phyloP scores from a whole-genome alignment of 495 filamentous ascomycete genomes.

The Penicillium coffeae region DNA sequence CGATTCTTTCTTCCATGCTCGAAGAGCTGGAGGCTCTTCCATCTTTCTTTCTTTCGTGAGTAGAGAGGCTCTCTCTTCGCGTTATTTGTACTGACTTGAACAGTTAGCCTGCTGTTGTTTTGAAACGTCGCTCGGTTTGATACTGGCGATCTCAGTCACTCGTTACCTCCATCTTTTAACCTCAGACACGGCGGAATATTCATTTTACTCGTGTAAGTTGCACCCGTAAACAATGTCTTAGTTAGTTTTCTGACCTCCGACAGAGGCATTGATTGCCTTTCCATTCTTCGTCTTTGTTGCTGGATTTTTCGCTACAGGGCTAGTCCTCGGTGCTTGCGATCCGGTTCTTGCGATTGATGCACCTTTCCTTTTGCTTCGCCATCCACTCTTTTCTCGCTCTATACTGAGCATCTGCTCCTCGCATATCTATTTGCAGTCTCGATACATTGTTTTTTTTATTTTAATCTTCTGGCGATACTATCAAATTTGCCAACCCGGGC shows the following conservation, averaged over 20 bases:
- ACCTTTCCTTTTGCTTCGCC: constrained; percentile 9
- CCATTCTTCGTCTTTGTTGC: constrained; percentile 12
- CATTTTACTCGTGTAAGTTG: neutral
- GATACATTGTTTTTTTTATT: no score
- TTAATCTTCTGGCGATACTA: no score
- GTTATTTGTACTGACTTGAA: neutral
- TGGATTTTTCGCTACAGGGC: neutral
- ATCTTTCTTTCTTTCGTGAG: constrained; percentile 2
- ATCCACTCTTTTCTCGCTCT: constrained; percentile 5
- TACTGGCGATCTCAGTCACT: constrained; percentile 19
- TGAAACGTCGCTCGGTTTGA: constrained; percentile 27
- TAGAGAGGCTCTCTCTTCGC: neutral
- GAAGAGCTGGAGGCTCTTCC: constrained; percentile 26
- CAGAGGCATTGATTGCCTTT: constrained; percentile 39
- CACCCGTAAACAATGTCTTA: neutral
- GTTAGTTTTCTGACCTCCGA: constrained; percentile 1
- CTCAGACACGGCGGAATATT: constrained; percentile 2
- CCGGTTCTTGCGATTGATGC: no score
- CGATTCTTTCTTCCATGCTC: constrained; percentile 7
- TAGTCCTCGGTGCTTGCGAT: no score
- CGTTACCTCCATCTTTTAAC: constrained; percentile 7
- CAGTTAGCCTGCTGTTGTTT: constrained; percentile 5
- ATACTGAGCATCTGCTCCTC: neutral
- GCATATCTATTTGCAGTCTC: constrained; percentile 13
- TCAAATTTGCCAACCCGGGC: no score